phyloP scores from a whole-genome alignment of 2,329 filamentous ascomycete genomes.

The Neurospora sp. region DNA sequence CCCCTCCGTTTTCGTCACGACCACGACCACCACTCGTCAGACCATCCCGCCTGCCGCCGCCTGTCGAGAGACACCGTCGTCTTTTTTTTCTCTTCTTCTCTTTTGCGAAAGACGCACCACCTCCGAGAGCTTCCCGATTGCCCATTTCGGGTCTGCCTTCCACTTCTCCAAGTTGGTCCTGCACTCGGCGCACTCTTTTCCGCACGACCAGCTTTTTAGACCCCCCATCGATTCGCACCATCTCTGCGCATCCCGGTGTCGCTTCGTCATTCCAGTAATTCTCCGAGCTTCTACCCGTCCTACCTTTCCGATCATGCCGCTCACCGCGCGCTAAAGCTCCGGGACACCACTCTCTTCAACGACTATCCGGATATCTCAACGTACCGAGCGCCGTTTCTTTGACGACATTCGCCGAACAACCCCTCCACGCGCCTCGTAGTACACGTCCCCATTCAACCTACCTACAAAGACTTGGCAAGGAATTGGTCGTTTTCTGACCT shows the following conservation, averaged over 20 bases:
- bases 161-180: neutral
- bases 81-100: neutral
- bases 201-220: neutral
- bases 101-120: neutral
- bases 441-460: neutral
- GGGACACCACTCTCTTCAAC: neutral
- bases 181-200: neutral
- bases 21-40: constrained; percentile 2
- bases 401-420: neutral
- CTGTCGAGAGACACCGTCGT: neutral
- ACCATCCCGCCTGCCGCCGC: constrained; percentile 6
- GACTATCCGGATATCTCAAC: neutral
- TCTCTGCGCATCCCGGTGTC: neutral
- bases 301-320: constrained; percentile 23
- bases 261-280: neutral
- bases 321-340: constrained; percentile 23
- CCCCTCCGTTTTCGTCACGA: neutral
- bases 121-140: neutral
- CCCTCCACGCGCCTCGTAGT: neutral
- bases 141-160: neutral
- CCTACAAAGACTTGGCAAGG: neutral
- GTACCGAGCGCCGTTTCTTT: neutral
- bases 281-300: neutral
- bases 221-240: neutral
- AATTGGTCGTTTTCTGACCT: neutral